Base-by-base conservation (phyloP, 306 rosid genomes). In the Cicer cuneatum region DNA sequence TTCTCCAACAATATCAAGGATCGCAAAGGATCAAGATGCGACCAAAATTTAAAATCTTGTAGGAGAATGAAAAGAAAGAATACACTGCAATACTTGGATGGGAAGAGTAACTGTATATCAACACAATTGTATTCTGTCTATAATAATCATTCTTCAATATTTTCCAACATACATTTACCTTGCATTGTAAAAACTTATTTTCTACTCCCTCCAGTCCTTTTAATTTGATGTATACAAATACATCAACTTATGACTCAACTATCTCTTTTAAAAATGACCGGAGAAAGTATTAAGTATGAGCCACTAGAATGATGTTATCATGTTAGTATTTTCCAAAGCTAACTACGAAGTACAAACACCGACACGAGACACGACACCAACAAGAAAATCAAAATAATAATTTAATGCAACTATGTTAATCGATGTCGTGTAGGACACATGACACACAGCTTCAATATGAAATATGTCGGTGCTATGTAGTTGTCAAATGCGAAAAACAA, bases 401-500 rank as follows among this genome's bases (percentile, higher is more conserved):
- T 24, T 24, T 24, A 2, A 2, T 1, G 2, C 2, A 24, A 24
- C 29, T 24, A 24, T 24, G 29, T 24, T 24, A 24, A 24, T 24
- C 2, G 29, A 24, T 24, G 29, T 24, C 29, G 29, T 21, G 29
- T 21, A 21, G 29, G 29, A 21, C 47, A 46, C 8, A 12, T 12
- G 18, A 47, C 33, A 52, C 56, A 3, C 10, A 3, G 5, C 59
- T 53, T 53, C 12, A 53, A 53, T 53, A 5, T 0, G 6, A 53
- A 54, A n/a, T 18, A 9, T 29, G 33, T 9, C 1, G 7, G 35
- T 54, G 12, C 60, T 53, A 53, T 3, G 5, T 18, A 18, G 2
- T 18, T 8, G 35, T 53, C 67, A 66, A 80, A 47, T 51, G 46
- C 53, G 7, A 71, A 56, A 45, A 40, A 45, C 72, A 66, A 35